Conservation (phyloP, 2,329 filamentous ascomycete genomes). For the Uncinocarpus reesii region DNA sequence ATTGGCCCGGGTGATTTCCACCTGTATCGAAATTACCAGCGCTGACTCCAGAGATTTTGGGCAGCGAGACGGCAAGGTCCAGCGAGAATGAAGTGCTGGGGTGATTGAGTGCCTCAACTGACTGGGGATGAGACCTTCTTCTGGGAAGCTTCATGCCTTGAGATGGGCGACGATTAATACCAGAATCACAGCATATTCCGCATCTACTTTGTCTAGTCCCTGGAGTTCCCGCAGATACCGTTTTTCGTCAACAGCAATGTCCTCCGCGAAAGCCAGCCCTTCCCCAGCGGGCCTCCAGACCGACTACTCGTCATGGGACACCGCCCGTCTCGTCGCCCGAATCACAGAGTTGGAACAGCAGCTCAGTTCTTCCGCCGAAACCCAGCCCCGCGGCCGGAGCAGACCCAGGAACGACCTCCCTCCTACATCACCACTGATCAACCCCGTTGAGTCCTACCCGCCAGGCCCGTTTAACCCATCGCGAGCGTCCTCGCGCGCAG, state of each 20-base stretch:
- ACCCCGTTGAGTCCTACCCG: background rate
- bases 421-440: conserved; percentile 5
- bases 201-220: no score
- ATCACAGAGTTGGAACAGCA: conserved; percentile 59
- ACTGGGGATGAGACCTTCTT: conserved; percentile 11
- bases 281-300: background rate
- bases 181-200: background rate
- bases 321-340: conserved; percentile 56
- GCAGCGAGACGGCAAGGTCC: background rate
- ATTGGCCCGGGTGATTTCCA: background rate
- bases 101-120: background rate
- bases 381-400: conserved; percentile 26
- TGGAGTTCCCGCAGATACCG: background rate
- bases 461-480: conserved; percentile 17
- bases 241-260: conserved; percentile 7
- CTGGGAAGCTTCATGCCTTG: conserved; percentile 9
- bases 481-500: conserved; percentile 28
- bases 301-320: conserved; percentile 48
- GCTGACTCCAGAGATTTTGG: background rate
- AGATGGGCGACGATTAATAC: background rate
- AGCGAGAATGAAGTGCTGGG: background rate
- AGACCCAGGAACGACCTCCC: conserved; percentile 19
- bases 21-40: conserved; percentile 3
- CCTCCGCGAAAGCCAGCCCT: background rate
- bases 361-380: conserved; percentile 38